Percentiles rank a stretch among this genome's conserved stretches.
Evolutionary conservation across 257 asterid genomes (phyloP).

Genomic region (Echites panduratus): DNA sequence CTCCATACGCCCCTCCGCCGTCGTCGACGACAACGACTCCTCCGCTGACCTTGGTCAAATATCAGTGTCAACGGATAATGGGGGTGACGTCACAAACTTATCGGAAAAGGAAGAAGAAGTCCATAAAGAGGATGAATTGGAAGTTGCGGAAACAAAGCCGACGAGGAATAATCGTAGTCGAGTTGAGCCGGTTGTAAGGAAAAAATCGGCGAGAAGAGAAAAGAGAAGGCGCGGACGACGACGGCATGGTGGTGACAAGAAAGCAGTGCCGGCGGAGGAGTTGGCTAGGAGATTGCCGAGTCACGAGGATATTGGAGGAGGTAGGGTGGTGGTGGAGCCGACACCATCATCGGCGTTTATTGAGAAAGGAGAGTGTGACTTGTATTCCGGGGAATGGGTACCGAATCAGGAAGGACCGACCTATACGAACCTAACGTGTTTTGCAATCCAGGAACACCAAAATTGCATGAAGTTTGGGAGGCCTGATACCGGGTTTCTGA

Average conservation of each 20-base stretch:
- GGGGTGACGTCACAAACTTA: too few species aligned
- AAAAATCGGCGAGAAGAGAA: constrained; percentile 10
- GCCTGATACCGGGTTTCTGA: constrained; percentile 57
- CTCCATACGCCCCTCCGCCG: background rate
- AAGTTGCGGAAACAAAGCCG: constrained; percentile 5
- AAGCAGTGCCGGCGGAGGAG: background rate
- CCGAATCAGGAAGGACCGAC: constrained; percentile 60
- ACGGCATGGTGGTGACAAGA: constrained; percentile 7
- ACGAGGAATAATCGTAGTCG: background rate
- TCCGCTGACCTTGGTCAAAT: too few species aligned
- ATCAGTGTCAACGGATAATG: too few species aligned
- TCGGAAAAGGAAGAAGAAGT: background rate
- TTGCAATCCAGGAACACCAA: constrained; percentile 76
- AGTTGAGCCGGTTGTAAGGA: too few species aligned
- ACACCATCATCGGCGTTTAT: too few species aligned
- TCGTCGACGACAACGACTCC: background rate
- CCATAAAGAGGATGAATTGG: background rate
- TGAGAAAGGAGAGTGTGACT: constrained; percentile 59
- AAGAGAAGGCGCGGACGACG: constrained; percentile 21
- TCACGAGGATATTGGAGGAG: constrained; percentile 1
- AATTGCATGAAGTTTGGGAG: constrained; percentile 67
- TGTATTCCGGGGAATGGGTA: constrained; percentile 84
- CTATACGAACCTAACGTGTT: constrained; percentile 63
- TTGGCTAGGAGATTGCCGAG: constrained; percentile 3
- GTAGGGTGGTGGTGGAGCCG: too few species aligned